Conservation (phyloP, 208 protist genomes). For the Trypanosoma conorhini region DNA sequence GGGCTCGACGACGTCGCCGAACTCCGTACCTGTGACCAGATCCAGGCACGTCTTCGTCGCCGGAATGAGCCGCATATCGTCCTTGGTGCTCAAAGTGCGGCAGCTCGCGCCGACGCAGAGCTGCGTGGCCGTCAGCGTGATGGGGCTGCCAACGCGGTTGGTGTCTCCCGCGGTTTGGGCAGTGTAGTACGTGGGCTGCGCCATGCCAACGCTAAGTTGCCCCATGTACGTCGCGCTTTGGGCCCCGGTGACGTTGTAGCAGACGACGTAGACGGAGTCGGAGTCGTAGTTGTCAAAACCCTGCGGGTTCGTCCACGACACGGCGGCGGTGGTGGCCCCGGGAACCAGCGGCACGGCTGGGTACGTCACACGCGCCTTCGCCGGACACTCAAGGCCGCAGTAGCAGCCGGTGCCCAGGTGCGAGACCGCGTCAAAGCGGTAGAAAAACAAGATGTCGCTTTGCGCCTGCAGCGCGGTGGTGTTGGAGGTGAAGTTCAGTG, state of each 20-base stretch:
- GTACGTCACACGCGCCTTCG: slow-evolving; percentile 41
- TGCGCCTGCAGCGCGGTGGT: slow-evolving; percentile 27
- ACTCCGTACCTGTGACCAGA: background rate
- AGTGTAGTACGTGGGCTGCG: slow-evolving; percentile 90
- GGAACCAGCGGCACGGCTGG: slow-evolving; percentile 5
- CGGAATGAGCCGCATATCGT: slow-evolving; percentile 61
- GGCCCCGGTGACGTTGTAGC: slow-evolving; percentile 42
- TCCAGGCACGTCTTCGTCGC: slow-evolving; percentile 22
- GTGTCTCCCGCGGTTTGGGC: slow-evolving; percentile 31
- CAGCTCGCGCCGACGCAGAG: slow-evolving; percentile 48
- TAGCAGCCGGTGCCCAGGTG: slow-evolving; percentile 64
- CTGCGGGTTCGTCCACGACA: slow-evolving; percentile 30
- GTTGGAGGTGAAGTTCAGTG: slow-evolving; percentile 48
- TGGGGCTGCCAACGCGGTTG: slow-evolving; percentile 58
- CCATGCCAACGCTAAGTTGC: slow-evolving; percentile 52
- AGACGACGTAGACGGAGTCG: slow-evolving; percentile 73
- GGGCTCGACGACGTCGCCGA: slow-evolving; percentile 31
- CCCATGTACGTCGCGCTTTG: slow-evolving; percentile 66
- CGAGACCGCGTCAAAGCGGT: slow-evolving; percentile 47
- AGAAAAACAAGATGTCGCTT: slow-evolving; percentile 78
- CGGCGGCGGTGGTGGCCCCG: slow-evolving; percentile 25
- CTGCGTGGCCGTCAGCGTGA: slow-evolving; percentile 58
- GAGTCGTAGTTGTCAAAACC: slow-evolving; percentile 85
- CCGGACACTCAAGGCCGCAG: slow-evolving; percentile 67
- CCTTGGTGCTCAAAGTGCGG: slow-evolving; percentile 33